Evolutionary conservation across 495 filamentous ascomycete species (phyloP), one percentile per base, ranked within the genome.

Genomic region (Penicillium canariense): DNA sequence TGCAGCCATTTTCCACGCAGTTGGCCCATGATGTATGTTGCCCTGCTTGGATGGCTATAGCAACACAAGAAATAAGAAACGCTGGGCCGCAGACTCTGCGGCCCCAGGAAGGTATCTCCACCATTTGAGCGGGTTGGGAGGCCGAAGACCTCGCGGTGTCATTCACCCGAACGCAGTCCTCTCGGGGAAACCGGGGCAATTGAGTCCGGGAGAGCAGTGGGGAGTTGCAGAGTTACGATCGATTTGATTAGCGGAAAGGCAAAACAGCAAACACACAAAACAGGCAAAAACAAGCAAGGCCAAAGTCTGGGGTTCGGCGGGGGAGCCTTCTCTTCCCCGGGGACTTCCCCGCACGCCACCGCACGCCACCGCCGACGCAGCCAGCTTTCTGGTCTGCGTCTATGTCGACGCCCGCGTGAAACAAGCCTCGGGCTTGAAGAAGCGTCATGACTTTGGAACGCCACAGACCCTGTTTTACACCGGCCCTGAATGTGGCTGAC

Each of bases 1-100:
- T 63, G 56, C 38, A 63, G 38, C 34, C 47, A 50, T 54, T 45
- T 59, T 22, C 60, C 60, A 38, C 50, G 56, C 1, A 63, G 30
- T 27, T 45, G 31, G 14, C 40, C 49, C 60, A 63, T 63, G 2
- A 14, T 60, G 50, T 9, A 4, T 5, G 42, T 20, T 47, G 44
- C 12, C 32, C 15, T 20, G 5, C 1, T 28, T 47, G n/a, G n/a
- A n/a, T 36, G 38, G 30, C 1, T 26, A 32, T 31, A 23, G 12
- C 46, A 9, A 27, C 15, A 15, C 28, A 22, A 15, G 28, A 42
- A 11, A 17, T 20, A 15, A 5, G 17, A 34, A 23, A 26, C 25
- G 34, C 7, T n/a, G 6, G 30, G 18, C 14, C 11, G 44, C 10
- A 18, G 5, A 20, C 32, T 52, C 42, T 2, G 43, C 32, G 55